These are phyloP conservation scores for Metschnikowia continentalis DNA, from an alignment of 805 yeast genomes.

Conservation along the genomic window DNA sequence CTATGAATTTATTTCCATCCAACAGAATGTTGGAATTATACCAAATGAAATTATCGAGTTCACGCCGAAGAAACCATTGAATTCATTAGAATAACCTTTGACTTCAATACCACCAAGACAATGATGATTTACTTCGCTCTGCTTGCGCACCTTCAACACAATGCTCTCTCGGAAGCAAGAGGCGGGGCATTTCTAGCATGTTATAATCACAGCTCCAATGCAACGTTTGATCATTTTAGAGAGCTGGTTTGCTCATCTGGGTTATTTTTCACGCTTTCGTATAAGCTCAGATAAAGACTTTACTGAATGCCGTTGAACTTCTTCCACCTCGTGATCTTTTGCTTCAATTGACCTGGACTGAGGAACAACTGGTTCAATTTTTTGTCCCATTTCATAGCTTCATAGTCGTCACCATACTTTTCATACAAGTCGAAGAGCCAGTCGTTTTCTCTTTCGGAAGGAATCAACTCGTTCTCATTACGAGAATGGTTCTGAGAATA, in stretches of 20 bases:
- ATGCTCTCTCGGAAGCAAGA: too few species aligned
- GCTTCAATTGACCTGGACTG: constrained; percentile 76
- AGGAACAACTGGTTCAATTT: constrained; percentile 80
- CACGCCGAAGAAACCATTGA: too few species aligned
- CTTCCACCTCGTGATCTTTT: constrained; percentile 70
- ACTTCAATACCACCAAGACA: too few species aligned
- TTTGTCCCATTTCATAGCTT: constrained; percentile 88
- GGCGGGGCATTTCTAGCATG: too few species aligned
- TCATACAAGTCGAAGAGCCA: constrained; percentile 64
- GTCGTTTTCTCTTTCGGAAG: constrained; percentile 67
- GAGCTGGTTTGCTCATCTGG: not conserved
- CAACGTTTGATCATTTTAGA: too few species aligned
- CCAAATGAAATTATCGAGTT: too few species aligned
- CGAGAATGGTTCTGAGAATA: constrained; percentile 42
- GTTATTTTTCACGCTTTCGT: not conserved
- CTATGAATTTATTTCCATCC: too few species aligned
- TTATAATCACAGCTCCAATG: too few species aligned
- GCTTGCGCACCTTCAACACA: too few species aligned
- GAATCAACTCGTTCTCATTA: constrained; percentile 48
- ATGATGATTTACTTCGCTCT: too few species aligned
- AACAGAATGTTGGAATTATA: too few species aligned
- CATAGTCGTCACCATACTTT: constrained; percentile 85
- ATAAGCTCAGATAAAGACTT: not conserved
- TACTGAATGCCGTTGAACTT: constrained; percentile 18
- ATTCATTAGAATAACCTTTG: too few species aligned